Percentiles rank a stretch among this genome's conserved stretches.
Conservation (phyloP, 2,329 filamentous ascomycete species). For the Diatrype stigma region DNA sequence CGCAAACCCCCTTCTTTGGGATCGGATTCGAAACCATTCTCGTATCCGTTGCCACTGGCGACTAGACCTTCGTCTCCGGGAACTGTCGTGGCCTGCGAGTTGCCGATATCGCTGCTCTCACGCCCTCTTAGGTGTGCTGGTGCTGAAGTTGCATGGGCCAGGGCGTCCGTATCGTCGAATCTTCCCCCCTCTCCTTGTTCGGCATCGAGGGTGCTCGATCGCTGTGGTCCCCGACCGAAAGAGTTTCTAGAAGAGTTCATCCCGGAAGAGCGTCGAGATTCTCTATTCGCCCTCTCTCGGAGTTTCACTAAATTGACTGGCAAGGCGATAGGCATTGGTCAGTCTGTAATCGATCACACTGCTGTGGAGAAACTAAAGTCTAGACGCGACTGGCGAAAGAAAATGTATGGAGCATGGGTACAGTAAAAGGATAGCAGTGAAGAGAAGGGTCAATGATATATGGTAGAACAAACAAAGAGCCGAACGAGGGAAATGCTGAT, state of each 20-base stretch:
- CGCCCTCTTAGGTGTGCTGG: neutral
- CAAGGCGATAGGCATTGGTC: too few species aligned
- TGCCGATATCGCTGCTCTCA: slow-evolving; percentile 9
- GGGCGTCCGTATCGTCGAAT: neutral
- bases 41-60: slow-evolving; percentile 2
- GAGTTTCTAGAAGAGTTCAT: too few species aligned
- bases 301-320: neutral
- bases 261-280: neutral
- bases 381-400: neutral
- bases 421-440: too few species aligned
- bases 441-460: too few species aligned
- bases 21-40: slow-evolving; percentile 5
- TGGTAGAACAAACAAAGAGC: too few species aligned
- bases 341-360: neutral
- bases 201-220: neutral
- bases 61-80: neutral
- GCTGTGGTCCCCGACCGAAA: neutral
- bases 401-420: too few species aligned
- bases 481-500: too few species aligned
- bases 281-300: neutral
- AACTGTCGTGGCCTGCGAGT: slow-evolving; percentile 16
- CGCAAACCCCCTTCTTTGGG: neutral
- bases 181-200: neutral
- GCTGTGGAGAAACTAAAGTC: too few species aligned
- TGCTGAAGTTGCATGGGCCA: neutral